Evolutionary conservation across 148 eudicot genomes (phyloP).

Genomic region (Drosera capensis): DNA sequence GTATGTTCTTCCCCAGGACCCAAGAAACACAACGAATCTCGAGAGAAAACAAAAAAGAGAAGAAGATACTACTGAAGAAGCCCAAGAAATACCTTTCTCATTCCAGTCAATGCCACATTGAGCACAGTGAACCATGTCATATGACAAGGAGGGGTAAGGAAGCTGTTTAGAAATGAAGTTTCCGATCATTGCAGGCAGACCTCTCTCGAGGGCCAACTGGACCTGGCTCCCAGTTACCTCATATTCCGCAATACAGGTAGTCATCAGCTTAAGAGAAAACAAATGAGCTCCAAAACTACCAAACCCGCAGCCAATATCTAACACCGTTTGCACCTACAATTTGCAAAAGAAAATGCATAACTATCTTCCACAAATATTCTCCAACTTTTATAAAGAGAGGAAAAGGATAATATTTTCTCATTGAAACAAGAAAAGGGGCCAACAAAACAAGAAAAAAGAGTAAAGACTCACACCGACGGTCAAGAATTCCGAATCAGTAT

Average conservation of each 20-base stretch:
- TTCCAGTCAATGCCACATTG: slow-evolving; percentile 83
- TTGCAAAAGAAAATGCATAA: not conserved
- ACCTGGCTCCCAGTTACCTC: slow-evolving; percentile 97
- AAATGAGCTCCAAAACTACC: slow-evolving; percentile 98
- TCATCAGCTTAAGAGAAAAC: slow-evolving; percentile 44
- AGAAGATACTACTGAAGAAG: not conserved
- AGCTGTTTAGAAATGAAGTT: slow-evolving; percentile 56
- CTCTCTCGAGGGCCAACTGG: slow-evolving; percentile 91
- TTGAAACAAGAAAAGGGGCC: not conserved
- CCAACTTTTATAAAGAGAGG: not conserved
- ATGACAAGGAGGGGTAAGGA: slow-evolving; percentile 81
- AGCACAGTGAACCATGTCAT: slow-evolving; percentile 92
- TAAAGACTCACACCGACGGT: slow-evolving; percentile 70
- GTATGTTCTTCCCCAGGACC: not conserved
- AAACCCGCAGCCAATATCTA: slow-evolving; percentile 94
- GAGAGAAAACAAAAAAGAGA: not conserved
- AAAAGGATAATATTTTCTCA: too few species aligned
- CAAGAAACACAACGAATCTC: not conserved
- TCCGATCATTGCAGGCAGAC: slow-evolving; percentile 94
- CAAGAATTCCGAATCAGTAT: slow-evolving; percentile 62
- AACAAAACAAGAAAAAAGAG: not conserved
- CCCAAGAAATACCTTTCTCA: slow-evolving; percentile 41
- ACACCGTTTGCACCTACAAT: slow-evolving; percentile 70
- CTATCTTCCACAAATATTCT: not conserved
- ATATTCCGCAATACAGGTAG: slow-evolving; percentile 81